A percentile compares a stretch with the other conserved stretches of the same genome.
Conservation (phyloP, 2,329 filamentous ascomycete genomes). For the Massarina eburnea region DNA sequence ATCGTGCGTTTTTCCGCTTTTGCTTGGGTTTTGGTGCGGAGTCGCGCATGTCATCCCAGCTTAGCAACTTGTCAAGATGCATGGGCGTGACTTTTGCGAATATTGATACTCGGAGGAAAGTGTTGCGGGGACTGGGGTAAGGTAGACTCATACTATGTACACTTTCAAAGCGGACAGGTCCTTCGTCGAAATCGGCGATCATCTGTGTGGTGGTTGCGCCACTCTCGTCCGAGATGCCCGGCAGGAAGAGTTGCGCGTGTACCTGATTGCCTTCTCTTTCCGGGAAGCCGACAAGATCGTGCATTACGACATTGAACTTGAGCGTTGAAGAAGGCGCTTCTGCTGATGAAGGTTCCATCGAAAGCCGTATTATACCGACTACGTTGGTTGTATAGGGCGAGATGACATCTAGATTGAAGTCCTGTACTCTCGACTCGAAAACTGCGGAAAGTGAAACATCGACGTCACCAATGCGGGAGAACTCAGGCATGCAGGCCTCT, state of each 20-base stretch:
- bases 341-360: conserved; percentile 89
- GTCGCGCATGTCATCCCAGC: conserved; percentile 98
- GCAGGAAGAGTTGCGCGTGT: conserved; percentile 94
- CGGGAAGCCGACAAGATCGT: conserved; percentile 90
- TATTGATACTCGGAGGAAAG: conserved; percentile 81
- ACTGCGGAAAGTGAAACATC: conserved; percentile 91
- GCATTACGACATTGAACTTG: conserved; percentile 99
- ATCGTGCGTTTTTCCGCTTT: conserved; percentile 64
- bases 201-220: conserved; percentile 95
- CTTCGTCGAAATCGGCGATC: conserved; percentile 91
- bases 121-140: conserved; percentile 71
- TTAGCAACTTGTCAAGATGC: conserved; percentile 95
- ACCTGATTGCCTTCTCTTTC: conserved; percentile 95
- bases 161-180: conserved; percentile 90
- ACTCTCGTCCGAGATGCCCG: conserved; percentile 78
- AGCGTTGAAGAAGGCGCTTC: conserved; percentile 88
- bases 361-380: conserved; percentile 86
- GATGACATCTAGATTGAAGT: conserved; percentile 86
- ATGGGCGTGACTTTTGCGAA: conserved; percentile 89
- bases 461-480: conserved; percentile 87
- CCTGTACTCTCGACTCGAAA: conserved; percentile 91
- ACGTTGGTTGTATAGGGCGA: conserved; percentile 91
- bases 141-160: conserved; percentile 97
- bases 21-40: conserved; percentile 58
- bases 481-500: conserved; percentile 87